Evolutionary conservation across 1,139 yeast species (phyloP).

Genomic region (Yamadazyma triangularis): DNA sequence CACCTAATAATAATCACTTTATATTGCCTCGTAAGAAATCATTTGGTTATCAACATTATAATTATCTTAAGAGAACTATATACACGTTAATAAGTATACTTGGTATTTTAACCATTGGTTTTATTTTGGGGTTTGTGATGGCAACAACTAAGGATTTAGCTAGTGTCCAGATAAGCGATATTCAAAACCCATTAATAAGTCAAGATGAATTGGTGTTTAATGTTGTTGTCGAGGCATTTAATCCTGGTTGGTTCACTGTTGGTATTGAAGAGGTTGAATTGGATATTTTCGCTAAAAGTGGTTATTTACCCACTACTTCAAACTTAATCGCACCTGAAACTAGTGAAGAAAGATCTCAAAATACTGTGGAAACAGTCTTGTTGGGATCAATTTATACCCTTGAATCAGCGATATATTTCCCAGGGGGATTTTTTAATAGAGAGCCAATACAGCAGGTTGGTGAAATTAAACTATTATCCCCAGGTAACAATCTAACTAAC

Average conservation of each 20-base stretch:
- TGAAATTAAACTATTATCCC: constrained; percentile 67
- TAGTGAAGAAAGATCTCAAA: constrained; percentile 4
- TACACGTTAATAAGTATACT: constrained; percentile 54
- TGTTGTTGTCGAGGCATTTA: constrained; percentile 70
- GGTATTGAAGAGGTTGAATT: constrained; percentile 64
- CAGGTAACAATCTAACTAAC: constrained; percentile 62
- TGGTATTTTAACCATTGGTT: constrained; percentile 62
- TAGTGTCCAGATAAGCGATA: constrained; percentile 52
- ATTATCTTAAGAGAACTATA: constrained; percentile 47
- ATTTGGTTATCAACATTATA: constrained; percentile 19
- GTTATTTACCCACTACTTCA: constrained; percentile 29
- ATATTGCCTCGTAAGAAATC: constrained; percentile 29
- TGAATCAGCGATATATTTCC: constrained; percentile 71
- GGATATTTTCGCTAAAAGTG: constrained; percentile 84
- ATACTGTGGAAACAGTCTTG: constrained; percentile 60
- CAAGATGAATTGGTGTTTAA: constrained; percentile 84
- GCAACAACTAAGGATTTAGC: constrained; percentile 86
- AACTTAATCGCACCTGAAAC: constrained; percentile 7
- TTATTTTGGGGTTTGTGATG: constrained; percentile 73
- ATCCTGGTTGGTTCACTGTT: constrained; percentile 81
- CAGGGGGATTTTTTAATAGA: constrained; percentile 73
- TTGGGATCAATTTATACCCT: constrained; percentile 65
- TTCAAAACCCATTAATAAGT: constrained; percentile 73
- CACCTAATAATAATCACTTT: constrained; percentile 21
- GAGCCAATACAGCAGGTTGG: constrained; percentile 56